phyloP scores from a whole-genome alignment of 495 filamentous ascomycete genomes.

The Hyaloscypha hepaticicola region DNA sequence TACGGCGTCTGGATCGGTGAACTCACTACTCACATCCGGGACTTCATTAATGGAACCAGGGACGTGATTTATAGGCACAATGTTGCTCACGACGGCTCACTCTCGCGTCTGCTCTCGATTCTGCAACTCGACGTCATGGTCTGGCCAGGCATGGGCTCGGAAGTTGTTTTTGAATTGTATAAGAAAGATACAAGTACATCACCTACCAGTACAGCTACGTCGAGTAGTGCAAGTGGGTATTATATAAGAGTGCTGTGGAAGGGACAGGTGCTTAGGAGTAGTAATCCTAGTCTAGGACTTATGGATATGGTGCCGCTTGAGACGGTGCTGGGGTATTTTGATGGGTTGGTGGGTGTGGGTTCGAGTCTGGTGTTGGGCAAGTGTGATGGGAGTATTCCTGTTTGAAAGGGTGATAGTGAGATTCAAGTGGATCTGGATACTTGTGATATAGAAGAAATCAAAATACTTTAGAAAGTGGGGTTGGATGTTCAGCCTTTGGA shows the following conservation, averaged over 20 bases:
- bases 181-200: conserved; percentile 27
- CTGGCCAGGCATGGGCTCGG: conserved; percentile 72
- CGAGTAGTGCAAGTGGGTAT: conserved; percentile 27
- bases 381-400: conserved; percentile 32
- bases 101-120: conserved; percentile 60
- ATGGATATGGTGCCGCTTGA: conserved; percentile 63
- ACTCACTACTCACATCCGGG: conserved; percentile 56
- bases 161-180: conserved; percentile 68
- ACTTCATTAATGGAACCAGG: conserved; percentile 37
- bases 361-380: conserved; percentile 46
- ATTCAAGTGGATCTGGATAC: neutral
- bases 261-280: conserved; percentile 56
- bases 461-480: too few species aligned
- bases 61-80: conserved; percentile 60
- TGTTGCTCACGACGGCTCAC: conserved; percentile 67
- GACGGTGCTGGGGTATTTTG: conserved; percentile 59
- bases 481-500: too few species aligned
- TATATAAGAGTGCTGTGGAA: conserved; percentile 63
- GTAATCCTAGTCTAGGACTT: conserved; percentile 54
- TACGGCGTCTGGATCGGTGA: conserved; percentile 67
- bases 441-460: too few species aligned
- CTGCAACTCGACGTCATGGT: conserved; percentile 67
- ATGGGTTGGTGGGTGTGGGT: conserved; percentile 55
- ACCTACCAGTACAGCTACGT: conserved; percentile 16
- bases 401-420: neutral